Conservation (phyloP, 805 yeast species). For the Candida easanensis region DNA sequence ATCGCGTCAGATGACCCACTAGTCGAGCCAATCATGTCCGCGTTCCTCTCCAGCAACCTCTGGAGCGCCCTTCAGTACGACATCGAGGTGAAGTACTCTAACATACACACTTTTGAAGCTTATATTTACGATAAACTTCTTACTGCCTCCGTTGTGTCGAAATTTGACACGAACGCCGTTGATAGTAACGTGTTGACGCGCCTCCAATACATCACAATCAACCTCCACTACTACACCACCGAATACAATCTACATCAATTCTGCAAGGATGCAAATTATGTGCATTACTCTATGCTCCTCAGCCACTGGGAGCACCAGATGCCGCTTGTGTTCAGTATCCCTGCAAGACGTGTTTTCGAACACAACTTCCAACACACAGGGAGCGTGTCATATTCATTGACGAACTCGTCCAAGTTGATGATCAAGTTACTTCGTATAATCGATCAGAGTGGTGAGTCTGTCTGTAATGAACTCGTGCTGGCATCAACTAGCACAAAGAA, state of each 20-base stretch:
- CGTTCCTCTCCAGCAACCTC: background rate
- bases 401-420: constrained; percentile 23
- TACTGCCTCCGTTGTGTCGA: constrained; percentile 7
- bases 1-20: constrained; percentile 11
- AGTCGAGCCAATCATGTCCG: constrained; percentile 9
- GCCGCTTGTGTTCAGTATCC: constrained; percentile 32
- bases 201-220: constrained; percentile 7
- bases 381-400: constrained; percentile 28
- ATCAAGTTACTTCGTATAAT: constrained; percentile 18
- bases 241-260: background rate
- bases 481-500: background rate
- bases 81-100: constrained; percentile 10
- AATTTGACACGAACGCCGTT: constrained; percentile 9
- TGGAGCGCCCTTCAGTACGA: constrained; percentile 7
- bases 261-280: constrained; percentile 8
- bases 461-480: background rate
- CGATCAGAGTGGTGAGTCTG: constrained; percentile 4
- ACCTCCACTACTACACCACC: constrained; percentile 11
- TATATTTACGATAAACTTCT: constrained; percentile 7
- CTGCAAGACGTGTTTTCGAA: constrained; percentile 21
- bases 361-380: constrained; percentile 25
- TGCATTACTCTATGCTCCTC: constrained; percentile 11
- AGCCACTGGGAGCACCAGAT: constrained; percentile 31
- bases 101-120: constrained; percentile 13
- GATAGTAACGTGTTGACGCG: constrained; percentile 4